A percentile compares a stretch with the other conserved stretches of the same genome.
Evolutionary conservation across 371 early-diverging fungal species (phyloP).

Genomic region (Zychaea mexicana): DNA sequence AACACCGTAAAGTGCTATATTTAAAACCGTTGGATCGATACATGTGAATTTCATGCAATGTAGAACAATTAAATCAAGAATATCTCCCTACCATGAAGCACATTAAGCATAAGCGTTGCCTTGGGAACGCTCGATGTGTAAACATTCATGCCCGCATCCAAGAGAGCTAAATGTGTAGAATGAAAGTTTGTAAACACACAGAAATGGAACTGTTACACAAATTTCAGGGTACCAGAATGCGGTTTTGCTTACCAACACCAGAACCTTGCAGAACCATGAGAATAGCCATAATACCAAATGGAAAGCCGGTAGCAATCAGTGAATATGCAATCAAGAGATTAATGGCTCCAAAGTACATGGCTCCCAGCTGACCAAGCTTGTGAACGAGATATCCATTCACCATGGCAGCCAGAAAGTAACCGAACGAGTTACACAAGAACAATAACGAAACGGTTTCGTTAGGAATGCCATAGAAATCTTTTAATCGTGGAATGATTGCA

Average conservation of each 20-base stretch:
- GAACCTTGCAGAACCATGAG: conserved; percentile 29
- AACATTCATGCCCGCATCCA: conserved; percentile 38
- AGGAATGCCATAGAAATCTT: conserved; percentile 27
- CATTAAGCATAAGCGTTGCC: conserved; percentile 32
- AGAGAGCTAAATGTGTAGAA: conserved; percentile 7
- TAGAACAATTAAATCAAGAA: no score
- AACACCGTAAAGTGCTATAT: conserved; percentile 23
- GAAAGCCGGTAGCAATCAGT: conserved; percentile 16
- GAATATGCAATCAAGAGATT: conserved; percentile 18
- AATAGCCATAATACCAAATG: conserved; percentile 23
- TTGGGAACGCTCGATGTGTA: conserved; percentile 28
- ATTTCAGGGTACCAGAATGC: neutral
- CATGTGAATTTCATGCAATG: neutral
- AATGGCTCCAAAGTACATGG: conserved; percentile 20
- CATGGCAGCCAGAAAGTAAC: conserved; percentile 28
- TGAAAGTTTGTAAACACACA: neutral
- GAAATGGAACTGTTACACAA: neutral
- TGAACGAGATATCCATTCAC: conserved; percentile 32
- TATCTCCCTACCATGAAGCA: conserved; percentile 30
- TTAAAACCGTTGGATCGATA: neutral
- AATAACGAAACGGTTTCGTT: conserved; percentile 30
- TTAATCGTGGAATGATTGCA: conserved; percentile 32
- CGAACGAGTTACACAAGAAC: conserved; percentile 32
- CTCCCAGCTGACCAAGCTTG: conserved; percentile 19
- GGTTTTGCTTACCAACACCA: conserved; percentile 12